phyloP scores from a whole-genome alignment of 176 grass and related monocot species.

The Tuctoria greenei region DNA sequence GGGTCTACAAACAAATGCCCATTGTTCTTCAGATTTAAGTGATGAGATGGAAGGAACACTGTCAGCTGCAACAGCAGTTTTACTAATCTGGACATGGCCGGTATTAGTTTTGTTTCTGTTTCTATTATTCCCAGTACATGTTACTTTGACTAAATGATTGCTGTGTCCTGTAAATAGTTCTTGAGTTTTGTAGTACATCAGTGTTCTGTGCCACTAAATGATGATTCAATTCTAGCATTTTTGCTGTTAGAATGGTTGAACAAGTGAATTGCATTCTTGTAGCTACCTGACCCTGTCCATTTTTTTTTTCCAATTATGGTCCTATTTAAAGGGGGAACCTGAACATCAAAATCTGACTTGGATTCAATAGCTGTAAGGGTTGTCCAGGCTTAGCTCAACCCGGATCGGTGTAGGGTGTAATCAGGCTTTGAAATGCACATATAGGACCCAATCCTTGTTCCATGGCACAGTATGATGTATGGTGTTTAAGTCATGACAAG shows the following conservation, averaged over 20 bases:
- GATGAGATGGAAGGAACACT: conserved; percentile 5
- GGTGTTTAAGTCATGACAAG: background rate
- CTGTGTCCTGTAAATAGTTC: background rate
- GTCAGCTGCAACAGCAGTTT: background rate
- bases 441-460: conserved; percentile 4
- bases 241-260: background rate
- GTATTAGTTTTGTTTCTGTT: background rate
- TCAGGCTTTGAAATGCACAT: background rate
- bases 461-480: background rate
- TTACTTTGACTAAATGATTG: background rate
- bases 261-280: background rate
- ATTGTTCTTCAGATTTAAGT: background rate
- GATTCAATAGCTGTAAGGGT: background rate
- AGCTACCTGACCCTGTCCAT: background rate
- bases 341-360: background rate
- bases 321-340: background rate
- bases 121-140: background rate
- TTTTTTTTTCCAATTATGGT: background rate
- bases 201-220: background rate
- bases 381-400: background rate
- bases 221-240: background rate
- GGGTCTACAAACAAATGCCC: background rate
- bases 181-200: background rate
- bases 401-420: background rate
- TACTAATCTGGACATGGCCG: background rate